A percentile compares a stretch with the other conserved stretches of the same genome.
Evolutionary conservation across 768 basidiomycete species (phyloP).

Genomic region (Pleurotus djamor): DNA sequence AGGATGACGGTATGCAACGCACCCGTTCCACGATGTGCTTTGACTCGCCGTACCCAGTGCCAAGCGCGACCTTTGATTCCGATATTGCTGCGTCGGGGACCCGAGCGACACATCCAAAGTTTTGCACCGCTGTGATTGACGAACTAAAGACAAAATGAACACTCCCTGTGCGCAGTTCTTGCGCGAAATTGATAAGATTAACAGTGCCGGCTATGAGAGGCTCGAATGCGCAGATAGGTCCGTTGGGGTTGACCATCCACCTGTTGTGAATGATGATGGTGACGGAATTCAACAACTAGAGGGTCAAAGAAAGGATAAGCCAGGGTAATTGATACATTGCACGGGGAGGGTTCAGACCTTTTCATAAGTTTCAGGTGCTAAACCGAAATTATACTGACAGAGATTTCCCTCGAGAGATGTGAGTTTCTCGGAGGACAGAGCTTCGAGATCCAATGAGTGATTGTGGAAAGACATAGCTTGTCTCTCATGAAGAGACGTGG

Average conservation of each 20-base stretch:
- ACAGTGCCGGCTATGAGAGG: slow-evolving; percentile 24
- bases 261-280: slow-evolving; percentile 28
- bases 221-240: slow-evolving; percentile 30
- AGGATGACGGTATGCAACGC: neutral
- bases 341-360: slow-evolving; percentile 10
- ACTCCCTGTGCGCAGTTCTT: neutral
- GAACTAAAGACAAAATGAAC: neutral
- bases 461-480: slow-evolving; percentile 17
- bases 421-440: slow-evolving; percentile 13
- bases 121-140: neutral
- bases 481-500: slow-evolving; percentile 10
- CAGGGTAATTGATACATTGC: neutral
- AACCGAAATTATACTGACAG: slow-evolving; percentile 13
- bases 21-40: slow-evolving; percentile 1
- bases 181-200: slow-evolving; percentile 24
- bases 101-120: neutral
- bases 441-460: slow-evolving; percentile 12
- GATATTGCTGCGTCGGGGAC: neutral
- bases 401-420: slow-evolving; percentile 12
- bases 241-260: slow-evolving; percentile 37
- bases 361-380: slow-evolving; percentile 11
- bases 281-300: slow-evolving; percentile 13
- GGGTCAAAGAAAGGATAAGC: neutral
- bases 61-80: neutral
- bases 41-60: slow-evolving; percentile 2